A percentile compares a stretch with the other conserved stretches of the same genome.
phyloP scores from a whole-genome alignment of 2,329 filamentous ascomycete genomes.

The Fusarium floridanum region DNA sequence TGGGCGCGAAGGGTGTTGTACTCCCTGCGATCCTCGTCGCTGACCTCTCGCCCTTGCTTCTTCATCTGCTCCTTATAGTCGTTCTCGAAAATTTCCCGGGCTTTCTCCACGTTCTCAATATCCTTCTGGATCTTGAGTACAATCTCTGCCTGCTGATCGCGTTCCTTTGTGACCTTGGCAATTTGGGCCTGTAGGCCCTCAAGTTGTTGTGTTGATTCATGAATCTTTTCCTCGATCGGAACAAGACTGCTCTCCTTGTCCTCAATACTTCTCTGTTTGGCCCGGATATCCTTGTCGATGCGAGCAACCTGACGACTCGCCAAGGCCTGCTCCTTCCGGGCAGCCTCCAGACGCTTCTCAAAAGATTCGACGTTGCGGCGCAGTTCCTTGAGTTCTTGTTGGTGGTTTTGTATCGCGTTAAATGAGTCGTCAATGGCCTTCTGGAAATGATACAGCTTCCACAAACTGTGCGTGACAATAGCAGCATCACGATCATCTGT shows the following conservation, averaged over 20 bases:
- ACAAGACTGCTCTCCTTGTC: conserved; percentile 87
- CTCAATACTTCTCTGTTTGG: conserved; percentile 88
- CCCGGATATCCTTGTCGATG: conserved; percentile 86
- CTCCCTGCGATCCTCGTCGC: conserved; percentile 86
- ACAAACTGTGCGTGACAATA: conserved; percentile 92
- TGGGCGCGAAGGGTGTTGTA: conserved; percentile 88
- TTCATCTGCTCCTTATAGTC: conserved; percentile 88
- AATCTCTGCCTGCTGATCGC: conserved; percentile 75
- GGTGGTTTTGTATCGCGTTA: conserved; percentile 89
- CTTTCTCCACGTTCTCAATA: conserved; percentile 86
- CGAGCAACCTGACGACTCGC: conserved; percentile 82
- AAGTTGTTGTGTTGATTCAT: conserved; percentile 79
- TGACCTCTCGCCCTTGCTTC: conserved; percentile 88
- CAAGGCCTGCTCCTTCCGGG: conserved; percentile 84
- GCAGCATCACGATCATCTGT: conserved; percentile 91
- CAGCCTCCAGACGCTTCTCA: conserved; percentile 82
- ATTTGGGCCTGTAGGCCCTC: conserved; percentile 77
- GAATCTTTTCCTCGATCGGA: conserved; percentile 92
- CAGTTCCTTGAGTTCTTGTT: conserved; percentile 94
- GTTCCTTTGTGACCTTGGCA: conserved; percentile 79
- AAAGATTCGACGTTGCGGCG: conserved; percentile 89
- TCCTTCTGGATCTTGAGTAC: conserved; percentile 84
- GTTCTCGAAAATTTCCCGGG: conserved; percentile 87
- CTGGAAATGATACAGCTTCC: conserved; percentile 97
- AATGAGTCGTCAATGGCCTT: conserved; percentile 92